These are phyloP conservation scores for Avena sativa DNA, from an alignment of 176 grass and related monocot species.

Conservation along the genomic window DNA sequence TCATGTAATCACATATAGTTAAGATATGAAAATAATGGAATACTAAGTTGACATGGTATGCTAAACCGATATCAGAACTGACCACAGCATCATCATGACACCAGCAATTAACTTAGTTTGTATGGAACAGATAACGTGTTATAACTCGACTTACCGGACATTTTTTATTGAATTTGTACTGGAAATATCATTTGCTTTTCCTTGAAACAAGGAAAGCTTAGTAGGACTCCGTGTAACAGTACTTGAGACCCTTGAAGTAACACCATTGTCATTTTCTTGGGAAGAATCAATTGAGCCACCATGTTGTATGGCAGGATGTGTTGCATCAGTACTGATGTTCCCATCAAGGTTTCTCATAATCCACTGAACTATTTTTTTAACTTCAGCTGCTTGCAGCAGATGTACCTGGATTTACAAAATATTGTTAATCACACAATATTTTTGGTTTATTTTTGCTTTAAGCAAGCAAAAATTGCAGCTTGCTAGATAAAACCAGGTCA, in stretches of 20 bases:
- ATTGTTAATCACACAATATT: constrained; percentile 29
- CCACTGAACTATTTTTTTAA: constrained; percentile 92
- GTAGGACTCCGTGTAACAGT: constrained; percentile 58
- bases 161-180: constrained; percentile 85
- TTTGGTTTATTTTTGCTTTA: neutral
- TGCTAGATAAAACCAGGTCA: too few species aligned
- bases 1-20: constrained; percentile 16
- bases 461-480: too few species aligned
- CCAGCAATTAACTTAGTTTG: constrained; percentile 19
- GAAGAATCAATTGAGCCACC: constrained; percentile 48
- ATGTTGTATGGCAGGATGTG: constrained; percentile 38
- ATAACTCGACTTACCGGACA: constrained; percentile 64
- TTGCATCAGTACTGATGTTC: constrained; percentile 56
- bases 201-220: constrained; percentile 71
- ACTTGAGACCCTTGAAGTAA: constrained; percentile 65
- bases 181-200: constrained; percentile 73
- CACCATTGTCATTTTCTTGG: constrained; percentile 60
- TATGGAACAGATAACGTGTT: constrained; percentile 11
- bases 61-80: constrained; percentile 7
- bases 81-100: constrained; percentile 8
- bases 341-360: constrained; percentile 93
- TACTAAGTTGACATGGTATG: neutral
- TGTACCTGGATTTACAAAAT: constrained; percentile 77
- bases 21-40: constrained; percentile 33
- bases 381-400: constrained; percentile 90